Evolutionary conservation across 192 early-diverging fungal species (phyloP).

Genomic region (Coemansia sp.): DNA sequence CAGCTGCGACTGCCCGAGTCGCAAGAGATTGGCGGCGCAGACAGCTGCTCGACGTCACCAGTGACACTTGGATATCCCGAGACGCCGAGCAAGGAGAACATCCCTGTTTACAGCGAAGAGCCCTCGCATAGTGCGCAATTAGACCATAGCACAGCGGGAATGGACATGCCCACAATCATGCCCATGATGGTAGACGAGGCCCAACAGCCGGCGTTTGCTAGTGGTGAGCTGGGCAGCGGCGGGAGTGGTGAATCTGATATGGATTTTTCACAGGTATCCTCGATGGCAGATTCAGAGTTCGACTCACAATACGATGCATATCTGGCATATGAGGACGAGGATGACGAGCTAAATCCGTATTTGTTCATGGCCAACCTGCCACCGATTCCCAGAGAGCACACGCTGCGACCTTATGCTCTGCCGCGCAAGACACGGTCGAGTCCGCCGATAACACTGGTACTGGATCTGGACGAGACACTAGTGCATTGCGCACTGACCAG

Average conservation of each 20-base stretch:
- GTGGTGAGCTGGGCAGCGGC: not conserved
- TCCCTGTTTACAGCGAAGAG: slow-evolving; percentile 29
- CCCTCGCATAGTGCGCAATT: not conserved
- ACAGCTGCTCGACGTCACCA: slow-evolving; percentile 38
- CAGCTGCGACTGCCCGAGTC: slow-evolving; percentile 34
- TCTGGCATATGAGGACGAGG: slow-evolving; percentile 44
- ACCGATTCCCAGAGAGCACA: slow-evolving; percentile 58
- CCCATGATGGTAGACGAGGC: slow-evolving; percentile 6
- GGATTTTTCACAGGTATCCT: slow-evolving; percentile 27
- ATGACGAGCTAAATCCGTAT: slow-evolving; percentile 53
- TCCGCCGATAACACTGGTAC: slow-evolving; percentile 64
- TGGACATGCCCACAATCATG: slow-evolving; percentile 6
- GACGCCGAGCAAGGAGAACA: slow-evolving; percentile 54
- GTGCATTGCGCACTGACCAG: slow-evolving; percentile 64
- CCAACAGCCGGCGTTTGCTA: not conserved
- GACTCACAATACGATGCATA: slow-evolving; percentile 36
- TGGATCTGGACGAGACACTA: slow-evolving; percentile 71
- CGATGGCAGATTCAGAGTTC: slow-evolving; percentile 25
- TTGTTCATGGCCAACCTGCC: slow-evolving; percentile 62
- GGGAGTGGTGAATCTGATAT: slow-evolving; percentile 13
- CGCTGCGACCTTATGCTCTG: slow-evolving; percentile 55
- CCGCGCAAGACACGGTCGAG: slow-evolving; percentile 61
- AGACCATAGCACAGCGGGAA: not conserved
- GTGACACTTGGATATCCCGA: slow-evolving; percentile 31
- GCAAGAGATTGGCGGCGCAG: slow-evolving; percentile 14